Percentiles rank a stretch among this genome's conserved stretches.
These are phyloP conservation scores for Trichophaea hybrida DNA, from an alignment of 2,329 filamentous ascomycete species.

Conservation along the genomic window DNA sequence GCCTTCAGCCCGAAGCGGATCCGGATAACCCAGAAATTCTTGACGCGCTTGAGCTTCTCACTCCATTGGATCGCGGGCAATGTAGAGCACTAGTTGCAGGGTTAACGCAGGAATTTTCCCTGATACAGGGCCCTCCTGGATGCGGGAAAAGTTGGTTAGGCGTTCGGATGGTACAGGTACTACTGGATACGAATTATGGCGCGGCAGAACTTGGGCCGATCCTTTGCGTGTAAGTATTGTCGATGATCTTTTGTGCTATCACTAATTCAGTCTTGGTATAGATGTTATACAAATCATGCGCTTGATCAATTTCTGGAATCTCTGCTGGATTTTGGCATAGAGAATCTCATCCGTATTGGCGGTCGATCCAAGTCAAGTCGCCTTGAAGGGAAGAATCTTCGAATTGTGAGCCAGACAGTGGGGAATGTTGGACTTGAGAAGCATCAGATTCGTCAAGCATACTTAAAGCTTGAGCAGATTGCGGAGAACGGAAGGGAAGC, in stretches of 20 bases:
- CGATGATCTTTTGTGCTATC: neutral
- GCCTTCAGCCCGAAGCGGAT: neutral
- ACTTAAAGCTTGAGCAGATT: neutral
- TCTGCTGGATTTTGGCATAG: slow-evolving; percentile 45
- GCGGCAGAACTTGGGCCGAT: slow-evolving; percentile 37
- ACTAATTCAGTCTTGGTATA: slow-evolving; percentile 34
- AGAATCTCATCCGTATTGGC: slow-evolving; percentile 46
- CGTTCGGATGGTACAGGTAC: slow-evolving; percentile 33
- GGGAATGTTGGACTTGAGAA: neutral
- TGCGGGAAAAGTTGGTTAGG: slow-evolving; percentile 47
- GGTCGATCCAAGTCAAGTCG: slow-evolving; percentile 42
- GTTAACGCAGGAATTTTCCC: slow-evolving; percentile 40
- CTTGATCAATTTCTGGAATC: slow-evolving; percentile 53
- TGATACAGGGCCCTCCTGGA: slow-evolving; percentile 57
- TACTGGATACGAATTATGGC: slow-evolving; percentile 31
- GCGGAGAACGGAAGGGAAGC: neutral
- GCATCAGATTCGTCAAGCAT: too few species aligned
- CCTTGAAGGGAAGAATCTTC: slow-evolving; percentile 28
- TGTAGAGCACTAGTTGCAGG: slow-evolving; percentile 40
- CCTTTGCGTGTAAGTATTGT: slow-evolving; percentile 32
- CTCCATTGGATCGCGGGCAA: slow-evolving; percentile 41
- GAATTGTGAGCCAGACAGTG: neutral
- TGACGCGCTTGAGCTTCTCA: slow-evolving; percentile 27
- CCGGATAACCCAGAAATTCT: slow-evolving; percentile 8
- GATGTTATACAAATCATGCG: slow-evolving; percentile 55